Evolutionary conservation across 2,329 filamentous ascomycete genomes (phyloP).

Genomic region (Penicillium sp.): DNA sequence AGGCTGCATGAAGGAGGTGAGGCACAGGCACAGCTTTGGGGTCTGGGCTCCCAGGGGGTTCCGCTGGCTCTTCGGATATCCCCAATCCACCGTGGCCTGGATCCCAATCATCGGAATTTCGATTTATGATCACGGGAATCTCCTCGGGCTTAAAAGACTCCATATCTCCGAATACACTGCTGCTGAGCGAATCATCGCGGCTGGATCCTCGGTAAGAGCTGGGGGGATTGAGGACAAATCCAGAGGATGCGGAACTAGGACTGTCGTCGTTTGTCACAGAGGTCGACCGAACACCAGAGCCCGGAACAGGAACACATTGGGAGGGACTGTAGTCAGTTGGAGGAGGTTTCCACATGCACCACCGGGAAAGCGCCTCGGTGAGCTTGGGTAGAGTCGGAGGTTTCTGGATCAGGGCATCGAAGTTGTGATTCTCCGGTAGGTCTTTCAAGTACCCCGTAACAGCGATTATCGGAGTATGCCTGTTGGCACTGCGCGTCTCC

Average conservation of each 20-base stretch:
- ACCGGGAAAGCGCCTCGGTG: constrained; percentile 72
- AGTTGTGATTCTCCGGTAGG: constrained; percentile 86
- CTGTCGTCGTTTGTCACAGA: constrained; percentile 64
- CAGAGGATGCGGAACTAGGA: constrained; percentile 68
- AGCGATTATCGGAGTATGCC: constrained; percentile 86
- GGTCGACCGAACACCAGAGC: constrained; percentile 57
- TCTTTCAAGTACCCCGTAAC: constrained; percentile 98
- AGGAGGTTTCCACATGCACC: constrained; percentile 89
- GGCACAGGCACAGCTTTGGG: constrained; percentile 38
- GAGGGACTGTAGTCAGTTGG: constrained; percentile 47
- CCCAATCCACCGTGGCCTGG: constrained; percentile 60
- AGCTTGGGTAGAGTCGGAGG: constrained; percentile 88
- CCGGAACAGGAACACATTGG: constrained; percentile 51
- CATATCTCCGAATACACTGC: constrained; percentile 74
- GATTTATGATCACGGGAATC: constrained; percentile 63
- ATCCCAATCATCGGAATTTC: constrained; percentile 70
- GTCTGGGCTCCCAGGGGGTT: constrained; percentile 17
- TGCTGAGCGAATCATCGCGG: constrained; percentile 75
- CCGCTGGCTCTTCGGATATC: constrained; percentile 54
- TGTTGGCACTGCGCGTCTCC: constrained; percentile 90
- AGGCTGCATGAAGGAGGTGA: constrained; percentile 53
- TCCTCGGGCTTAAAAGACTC: constrained; percentile 73
- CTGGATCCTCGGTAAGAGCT: constrained; percentile 72
- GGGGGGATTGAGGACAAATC: constrained; percentile 59
- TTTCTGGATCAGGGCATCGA: constrained; percentile 91